Percentiles rank a stretch among this genome's conserved stretches.
phyloP scores from a whole-genome alignment of 345 rosid genomes.

The Eutrema japonicum region DNA sequence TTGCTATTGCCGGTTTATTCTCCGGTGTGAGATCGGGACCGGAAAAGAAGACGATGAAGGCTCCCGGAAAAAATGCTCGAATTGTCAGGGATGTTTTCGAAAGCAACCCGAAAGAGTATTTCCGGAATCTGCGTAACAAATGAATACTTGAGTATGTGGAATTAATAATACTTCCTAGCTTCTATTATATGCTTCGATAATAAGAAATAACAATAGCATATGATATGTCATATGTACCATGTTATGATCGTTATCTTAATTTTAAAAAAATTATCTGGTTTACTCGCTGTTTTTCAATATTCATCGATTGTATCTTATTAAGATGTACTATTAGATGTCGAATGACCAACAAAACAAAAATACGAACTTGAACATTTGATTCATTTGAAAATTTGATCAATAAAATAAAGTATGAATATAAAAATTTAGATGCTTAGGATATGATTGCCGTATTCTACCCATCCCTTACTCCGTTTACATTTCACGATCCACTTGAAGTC shows the following conservation, averaged over 20 bases:
- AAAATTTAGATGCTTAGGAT: too few relatives aligned
- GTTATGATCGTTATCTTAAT: constrained; percentile 4
- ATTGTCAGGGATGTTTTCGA: constrained; percentile 25
- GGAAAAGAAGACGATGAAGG: constrained; percentile 25
- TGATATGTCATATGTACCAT: constrained; percentile 21
- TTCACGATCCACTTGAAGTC: too few relatives aligned
- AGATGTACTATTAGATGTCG: not conserved
- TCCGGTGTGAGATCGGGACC: not conserved
- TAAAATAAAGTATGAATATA: too few relatives aligned
- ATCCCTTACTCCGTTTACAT: too few relatives aligned
- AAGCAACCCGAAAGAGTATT: constrained; percentile 28
- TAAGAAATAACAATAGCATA: not conserved
- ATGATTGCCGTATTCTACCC: too few relatives aligned
- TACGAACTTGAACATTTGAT: too few relatives aligned
- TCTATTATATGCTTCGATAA: not conserved
- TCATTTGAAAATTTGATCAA: too few relatives aligned
- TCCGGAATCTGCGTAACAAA: constrained; percentile 32
- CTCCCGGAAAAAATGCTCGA: constrained; percentile 33
- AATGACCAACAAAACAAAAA: not conserved
- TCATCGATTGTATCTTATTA: not conserved
- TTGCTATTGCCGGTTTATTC: constrained; percentile 27
- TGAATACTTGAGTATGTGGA: constrained; percentile 21
- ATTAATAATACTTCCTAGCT: not conserved
- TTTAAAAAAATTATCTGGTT: not conserved
- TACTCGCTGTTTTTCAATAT: not conserved